Percentiles rank a stretch among this genome's conserved stretches.
Evolutionary conservation across 2,329 filamentous ascomycete species (phyloP).

Genomic region (Claviceps monticola): DNA sequence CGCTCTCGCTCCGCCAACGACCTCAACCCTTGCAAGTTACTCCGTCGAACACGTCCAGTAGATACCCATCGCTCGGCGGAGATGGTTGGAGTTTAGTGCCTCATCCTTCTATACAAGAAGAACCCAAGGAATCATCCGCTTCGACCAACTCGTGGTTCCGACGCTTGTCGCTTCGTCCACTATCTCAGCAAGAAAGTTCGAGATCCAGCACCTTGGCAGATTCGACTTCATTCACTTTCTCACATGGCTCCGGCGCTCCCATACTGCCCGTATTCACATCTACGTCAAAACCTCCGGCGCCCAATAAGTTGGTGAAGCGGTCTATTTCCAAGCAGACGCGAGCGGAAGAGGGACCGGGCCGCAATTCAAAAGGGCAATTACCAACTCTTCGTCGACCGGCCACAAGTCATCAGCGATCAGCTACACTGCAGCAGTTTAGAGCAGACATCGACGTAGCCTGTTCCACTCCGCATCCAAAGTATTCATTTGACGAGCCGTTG

Average conservation of each 20-base stretch:
- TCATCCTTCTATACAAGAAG: constrained; percentile 23
- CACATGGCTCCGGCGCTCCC: constrained; percentile 51
- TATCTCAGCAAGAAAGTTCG: constrained; percentile 49
- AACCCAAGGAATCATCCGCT: constrained; percentile 41
- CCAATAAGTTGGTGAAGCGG: constrained; percentile 70
- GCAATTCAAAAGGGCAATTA: constrained; percentile 45
- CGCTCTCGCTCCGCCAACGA: constrained; percentile 24
- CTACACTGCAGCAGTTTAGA: constrained; percentile 46
- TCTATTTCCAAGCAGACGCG: constrained; percentile 37
- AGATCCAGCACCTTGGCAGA: constrained; percentile 52
- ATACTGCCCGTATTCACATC: constrained; percentile 35
- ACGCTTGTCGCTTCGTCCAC: constrained; percentile 51
- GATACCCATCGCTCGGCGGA: constrained; percentile 28
- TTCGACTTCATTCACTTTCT: constrained; percentile 50
- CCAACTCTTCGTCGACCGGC: constrained; percentile 57
- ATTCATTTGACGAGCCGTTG: constrained; percentile 23
- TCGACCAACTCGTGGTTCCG: constrained; percentile 59
- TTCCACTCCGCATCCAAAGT: constrained; percentile 14
- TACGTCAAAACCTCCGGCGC: constrained; percentile 33
- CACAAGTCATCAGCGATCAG: constrained; percentile 66
- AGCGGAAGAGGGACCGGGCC: constrained; percentile 27
- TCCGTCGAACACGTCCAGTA: constrained; percentile 23
- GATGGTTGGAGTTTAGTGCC: background rate
- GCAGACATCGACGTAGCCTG: constrained; percentile 15
- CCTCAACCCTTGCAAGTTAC: constrained; percentile 26